A percentile compares a stretch with the other conserved stretches of the same genome.
Evolutionary conservation across 176 grass and related monocot genomes (phyloP).

Genomic region (Oryza australiensis): DNA sequence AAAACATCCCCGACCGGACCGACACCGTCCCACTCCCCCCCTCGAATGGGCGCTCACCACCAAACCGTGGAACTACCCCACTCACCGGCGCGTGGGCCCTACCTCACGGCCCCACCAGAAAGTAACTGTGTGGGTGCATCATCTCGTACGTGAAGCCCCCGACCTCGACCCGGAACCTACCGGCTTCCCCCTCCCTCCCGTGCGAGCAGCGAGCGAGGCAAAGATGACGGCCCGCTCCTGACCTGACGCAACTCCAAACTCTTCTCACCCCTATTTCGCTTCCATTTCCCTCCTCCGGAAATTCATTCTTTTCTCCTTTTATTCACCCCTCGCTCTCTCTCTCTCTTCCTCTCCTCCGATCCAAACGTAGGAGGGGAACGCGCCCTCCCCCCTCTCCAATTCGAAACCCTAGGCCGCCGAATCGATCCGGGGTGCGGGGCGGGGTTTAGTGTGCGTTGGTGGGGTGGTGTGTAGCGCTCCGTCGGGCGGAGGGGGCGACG

Average conservation of each 20-base stretch:
- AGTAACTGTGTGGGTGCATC: background rate
- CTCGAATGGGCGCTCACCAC: slow-evolving; percentile 12
- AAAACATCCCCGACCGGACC: slow-evolving; percentile 34
- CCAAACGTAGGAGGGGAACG: slow-evolving; percentile 16
- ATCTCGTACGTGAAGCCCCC: background rate
- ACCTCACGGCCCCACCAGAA: background rate
- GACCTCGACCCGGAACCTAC: slow-evolving; percentile 73
- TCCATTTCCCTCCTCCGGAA: slow-evolving; percentile 36
- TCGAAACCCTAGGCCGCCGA: slow-evolving; percentile 52
- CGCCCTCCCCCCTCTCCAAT: slow-evolving; percentile 27
- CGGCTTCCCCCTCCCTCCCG: slow-evolving; percentile 22
- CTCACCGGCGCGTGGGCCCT: background rate
- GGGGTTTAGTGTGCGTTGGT: background rate
- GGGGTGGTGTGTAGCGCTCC: background rate
- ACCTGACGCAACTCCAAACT: slow-evolving; percentile 30
- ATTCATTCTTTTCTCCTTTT: slow-evolving; percentile 40
- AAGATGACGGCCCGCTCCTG: slow-evolving; percentile 41
- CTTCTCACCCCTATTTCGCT: slow-evolving; percentile 32
- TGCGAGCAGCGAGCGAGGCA: slow-evolving; percentile 35
- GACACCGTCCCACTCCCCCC: slow-evolving; percentile 36
- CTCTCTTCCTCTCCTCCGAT: slow-evolving; percentile 17
- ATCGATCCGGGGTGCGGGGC: slow-evolving; percentile 19
- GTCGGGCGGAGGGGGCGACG: slow-evolving; percentile 24
- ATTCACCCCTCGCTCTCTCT: slow-evolving; percentile 16
- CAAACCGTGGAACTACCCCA: background rate